Percentiles rank a stretch among this genome's conserved stretches.
Evolutionary conservation across 768 basidiomycete species (phyloP).

Genomic region (Neoboletus subvelutipes): DNA sequence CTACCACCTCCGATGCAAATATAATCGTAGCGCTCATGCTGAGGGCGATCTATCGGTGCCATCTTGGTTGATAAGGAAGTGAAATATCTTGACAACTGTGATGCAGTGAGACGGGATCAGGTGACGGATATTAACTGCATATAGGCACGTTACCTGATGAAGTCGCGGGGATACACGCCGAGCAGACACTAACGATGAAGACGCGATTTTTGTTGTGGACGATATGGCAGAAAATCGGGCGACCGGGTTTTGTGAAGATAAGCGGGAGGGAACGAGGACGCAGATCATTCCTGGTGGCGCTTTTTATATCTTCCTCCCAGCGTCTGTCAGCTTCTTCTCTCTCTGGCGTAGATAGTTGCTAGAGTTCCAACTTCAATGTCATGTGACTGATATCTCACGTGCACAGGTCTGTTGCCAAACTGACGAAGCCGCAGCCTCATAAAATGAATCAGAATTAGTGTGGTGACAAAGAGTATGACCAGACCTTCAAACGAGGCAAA

Average conservation of each 20-base stretch:
- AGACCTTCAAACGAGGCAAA: no score
- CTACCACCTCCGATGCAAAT: constrained; percentile 92
- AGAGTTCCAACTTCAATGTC: background rate
- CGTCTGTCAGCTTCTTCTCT: constrained; percentile 16
- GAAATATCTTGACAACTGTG: constrained; percentile 49
- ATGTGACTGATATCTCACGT: constrained; percentile 20
- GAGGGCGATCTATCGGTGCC: constrained; percentile 71
- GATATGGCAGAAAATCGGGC: constrained; percentile 4
- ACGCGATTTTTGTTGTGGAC: constrained; percentile 15
- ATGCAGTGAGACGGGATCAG: background rate
- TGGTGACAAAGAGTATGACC: no score
- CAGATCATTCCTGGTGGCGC: constrained; percentile 14
- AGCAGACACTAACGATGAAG: constrained; percentile 3
- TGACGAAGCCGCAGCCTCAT: background rate
- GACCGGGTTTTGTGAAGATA: constrained; percentile 12
- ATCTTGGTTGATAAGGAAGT: constrained; percentile 47
- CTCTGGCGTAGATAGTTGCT: background rate
- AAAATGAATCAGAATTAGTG: no score
- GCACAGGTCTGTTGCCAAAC: background rate
- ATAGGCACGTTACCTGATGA: constrained; percentile 23
- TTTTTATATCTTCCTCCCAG: constrained; percentile 19
- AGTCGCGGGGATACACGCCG: constrained; percentile 21
- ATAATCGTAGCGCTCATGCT: constrained; percentile 71
- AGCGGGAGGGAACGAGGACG: background rate
- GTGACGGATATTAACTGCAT: constrained; percentile 1